Evolutionary conservation across 768 basidiomycete genomes (phyloP).

Genomic region (Russula earlei): DNA sequence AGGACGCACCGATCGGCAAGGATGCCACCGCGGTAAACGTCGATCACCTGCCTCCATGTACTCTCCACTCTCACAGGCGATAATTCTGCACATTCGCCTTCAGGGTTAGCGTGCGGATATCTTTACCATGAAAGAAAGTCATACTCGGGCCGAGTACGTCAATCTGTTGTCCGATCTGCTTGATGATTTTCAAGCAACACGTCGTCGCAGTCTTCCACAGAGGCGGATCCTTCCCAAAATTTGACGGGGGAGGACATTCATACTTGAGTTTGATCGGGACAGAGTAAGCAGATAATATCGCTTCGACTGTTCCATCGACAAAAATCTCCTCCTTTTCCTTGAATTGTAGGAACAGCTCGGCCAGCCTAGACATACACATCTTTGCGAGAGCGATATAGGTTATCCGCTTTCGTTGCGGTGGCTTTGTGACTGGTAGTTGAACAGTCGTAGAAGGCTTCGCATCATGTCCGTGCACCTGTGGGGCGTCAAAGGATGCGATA

Average conservation of each 20-base stretch:
- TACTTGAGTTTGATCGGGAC: constrained; percentile 93
- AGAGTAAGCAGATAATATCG: constrained; percentile 73
- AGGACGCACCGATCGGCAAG: constrained; percentile 68
- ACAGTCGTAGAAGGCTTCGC: constrained; percentile 6
- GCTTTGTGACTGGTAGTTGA: constrained; percentile 24
- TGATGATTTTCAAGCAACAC: constrained; percentile 65
- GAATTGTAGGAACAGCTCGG: constrained; percentile 66
- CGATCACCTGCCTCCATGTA: constrained; percentile 78
- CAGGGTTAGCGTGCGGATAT: constrained; percentile 11
- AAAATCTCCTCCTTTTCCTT: constrained; percentile 55
- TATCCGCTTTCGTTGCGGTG: constrained; percentile 50
- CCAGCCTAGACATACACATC: constrained; percentile 74
- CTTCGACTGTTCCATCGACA: constrained; percentile 74
- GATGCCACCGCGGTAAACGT: constrained; percentile 73
- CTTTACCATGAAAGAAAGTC: background rate
- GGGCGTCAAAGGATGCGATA: constrained; percentile 63
- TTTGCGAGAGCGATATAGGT: constrained; percentile 90
- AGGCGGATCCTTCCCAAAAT: constrained; percentile 77
- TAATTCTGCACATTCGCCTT: constrained; percentile 34
- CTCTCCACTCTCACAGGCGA: constrained; percentile 59
- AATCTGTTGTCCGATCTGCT: constrained; percentile 49
- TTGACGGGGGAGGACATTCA: constrained; percentile 84
- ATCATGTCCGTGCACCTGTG: constrained; percentile 19
- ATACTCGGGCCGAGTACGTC: constrained; percentile 41
- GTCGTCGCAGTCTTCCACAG: constrained; percentile 94